A percentile compares a stretch with the other conserved stretches of the same genome.
Evolutionary conservation across 495 filamentous ascomycete species (phyloP).

Genomic region (Tuber magnatum): DNA sequence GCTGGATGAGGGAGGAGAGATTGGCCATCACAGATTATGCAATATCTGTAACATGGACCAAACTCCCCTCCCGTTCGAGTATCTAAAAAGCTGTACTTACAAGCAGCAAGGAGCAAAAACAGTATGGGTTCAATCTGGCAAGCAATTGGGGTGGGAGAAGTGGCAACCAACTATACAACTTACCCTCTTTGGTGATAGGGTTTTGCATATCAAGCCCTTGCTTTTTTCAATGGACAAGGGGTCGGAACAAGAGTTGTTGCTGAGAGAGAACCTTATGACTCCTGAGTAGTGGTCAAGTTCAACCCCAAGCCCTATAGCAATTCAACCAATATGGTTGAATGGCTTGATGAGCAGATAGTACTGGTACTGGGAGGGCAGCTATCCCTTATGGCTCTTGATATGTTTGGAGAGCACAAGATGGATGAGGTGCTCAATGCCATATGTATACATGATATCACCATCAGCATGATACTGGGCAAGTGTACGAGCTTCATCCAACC

Average conservation of each 20-base stretch:
- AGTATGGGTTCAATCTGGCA: conserved; percentile 5
- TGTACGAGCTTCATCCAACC: no score
- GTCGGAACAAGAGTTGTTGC: neutral
- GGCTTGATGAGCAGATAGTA: conserved; percentile 5
- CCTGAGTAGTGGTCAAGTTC: conserved; percentile 7
- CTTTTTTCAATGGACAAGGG: conserved; percentile 9
- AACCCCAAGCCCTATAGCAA: conserved; percentile 13
- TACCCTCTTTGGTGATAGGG: neutral
- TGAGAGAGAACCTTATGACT: conserved; percentile 1
- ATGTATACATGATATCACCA: no score
- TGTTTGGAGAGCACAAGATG: no score
- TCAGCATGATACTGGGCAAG: no score
- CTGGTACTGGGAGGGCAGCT: neutral
- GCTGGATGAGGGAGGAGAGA: neutral
- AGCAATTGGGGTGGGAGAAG: conserved; percentile 10
- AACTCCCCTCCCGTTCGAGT: conserved; percentile 13
- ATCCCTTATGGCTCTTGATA: no score
- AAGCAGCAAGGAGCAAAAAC: conserved; percentile 10
- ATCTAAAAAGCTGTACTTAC: conserved; percentile 15
- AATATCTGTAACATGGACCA: conserved; percentile 17
- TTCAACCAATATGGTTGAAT: neutral
- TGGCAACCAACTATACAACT: conserved; percentile 12
- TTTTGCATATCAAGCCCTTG: neutral
- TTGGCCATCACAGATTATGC: conserved; percentile 4
- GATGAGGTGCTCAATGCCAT: no score